Evolutionary conservation across 495 filamentous ascomycete genomes (phyloP), one percentile per base, ranked within the genome.

Genomic region (Neurospora sp.): DNA sequence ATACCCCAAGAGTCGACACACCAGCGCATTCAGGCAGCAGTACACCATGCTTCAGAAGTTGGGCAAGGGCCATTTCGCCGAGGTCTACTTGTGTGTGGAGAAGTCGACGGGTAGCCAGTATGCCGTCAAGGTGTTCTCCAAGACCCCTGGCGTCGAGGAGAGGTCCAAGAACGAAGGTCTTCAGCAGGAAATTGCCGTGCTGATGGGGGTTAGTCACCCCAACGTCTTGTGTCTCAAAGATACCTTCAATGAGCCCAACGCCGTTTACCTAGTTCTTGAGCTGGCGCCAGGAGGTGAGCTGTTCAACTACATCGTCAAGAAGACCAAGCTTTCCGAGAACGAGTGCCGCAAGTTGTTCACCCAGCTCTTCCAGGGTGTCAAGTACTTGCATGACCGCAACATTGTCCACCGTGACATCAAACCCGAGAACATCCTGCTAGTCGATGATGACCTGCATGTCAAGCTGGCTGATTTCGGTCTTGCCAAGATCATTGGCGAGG

Each of bases 391-490:
- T 81, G 96, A 98, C 71, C 93, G 96, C 75, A 94, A 94, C 76
- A 97, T 98, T 78, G 95, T 98, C 9, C 96, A 99, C 82, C 93
- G 96, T 69, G 96, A 99, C 77, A 97, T 99, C 79, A 99, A 99
- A 81, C 96, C 96, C 2, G 96, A 99, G 80, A 99, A 99, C 74
- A 99, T 99, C 69, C 87, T 99, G 10, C 82, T 99, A 23, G 87
- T 90, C 39, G 93, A 98, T 79, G 92, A 92, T 70, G 86, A 94
- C 7, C 82, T 98, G 42, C 89, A 89, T 54, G 91, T 98, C 73
- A 99, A 99, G 82, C 84, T 99, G 73, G 96, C 93, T 3, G 96
- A 99, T 81, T 99, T 99, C 82, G 96, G 96, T 35, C 88, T 99
- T 38, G 96, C 96, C 31, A 99, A 99, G 81, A 98, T 98, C 75